Conservation (phyloP, 495 filamentous ascomycete species). For the Talaromyces liani region DNA sequence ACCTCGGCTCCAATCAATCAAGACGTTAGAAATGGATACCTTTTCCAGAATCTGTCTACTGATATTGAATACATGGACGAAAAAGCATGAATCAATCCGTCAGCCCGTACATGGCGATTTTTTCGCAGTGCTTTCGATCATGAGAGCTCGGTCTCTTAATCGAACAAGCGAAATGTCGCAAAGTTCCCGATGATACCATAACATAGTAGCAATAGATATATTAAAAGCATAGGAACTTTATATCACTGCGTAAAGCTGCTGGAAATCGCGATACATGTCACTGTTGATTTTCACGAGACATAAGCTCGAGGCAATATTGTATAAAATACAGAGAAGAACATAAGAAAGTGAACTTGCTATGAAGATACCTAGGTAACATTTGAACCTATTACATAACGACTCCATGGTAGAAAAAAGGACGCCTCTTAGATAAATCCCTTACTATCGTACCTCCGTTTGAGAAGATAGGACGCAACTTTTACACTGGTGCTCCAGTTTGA, state of each 20-base stretch:
- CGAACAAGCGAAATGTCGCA: no score
- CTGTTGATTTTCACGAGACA: background rate
- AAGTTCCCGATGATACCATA: no score
- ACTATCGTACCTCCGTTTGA: background rate
- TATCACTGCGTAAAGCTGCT: no score
- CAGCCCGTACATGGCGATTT: no score
- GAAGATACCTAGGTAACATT: background rate
- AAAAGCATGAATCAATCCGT: no score
- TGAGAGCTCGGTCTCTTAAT: no score
- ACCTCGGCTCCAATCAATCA: background rate
- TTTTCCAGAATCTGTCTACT: no score
- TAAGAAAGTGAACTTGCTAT: background rate
- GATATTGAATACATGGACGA: no score
- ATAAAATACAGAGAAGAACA: background rate
- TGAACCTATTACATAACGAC: background rate
- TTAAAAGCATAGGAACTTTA: no score
- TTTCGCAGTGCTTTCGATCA: no score
- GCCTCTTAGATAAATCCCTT: background rate
- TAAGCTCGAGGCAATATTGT: background rate
- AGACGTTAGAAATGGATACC: background rate
- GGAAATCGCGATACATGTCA: no score
- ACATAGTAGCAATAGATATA: no score
- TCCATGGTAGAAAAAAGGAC: background rate
- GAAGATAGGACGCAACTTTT: background rate
- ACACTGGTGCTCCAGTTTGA: slow-evolving; percentile 1